A percentile compares a stretch with the other conserved stretches of the same genome.
These are phyloP conservation scores for Arbutus unedo DNA, from an alignment of 148 eudicot genomes.

Conservation along the genomic window DNA sequence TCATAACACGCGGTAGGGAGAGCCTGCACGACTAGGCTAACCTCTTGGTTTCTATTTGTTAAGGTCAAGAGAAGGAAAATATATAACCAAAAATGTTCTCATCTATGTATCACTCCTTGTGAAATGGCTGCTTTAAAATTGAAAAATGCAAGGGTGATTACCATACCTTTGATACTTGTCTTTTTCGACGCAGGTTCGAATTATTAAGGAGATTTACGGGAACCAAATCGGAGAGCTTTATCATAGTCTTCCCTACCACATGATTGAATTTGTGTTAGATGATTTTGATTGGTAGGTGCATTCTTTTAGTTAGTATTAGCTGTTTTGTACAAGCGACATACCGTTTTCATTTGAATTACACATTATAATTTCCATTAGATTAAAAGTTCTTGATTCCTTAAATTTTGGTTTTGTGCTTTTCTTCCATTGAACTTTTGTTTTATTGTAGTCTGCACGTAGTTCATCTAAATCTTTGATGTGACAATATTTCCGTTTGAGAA, in stretches of 20 bases:
- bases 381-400: not conserved
- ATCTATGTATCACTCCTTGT: not conserved
- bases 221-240: slow-evolving; percentile 92
- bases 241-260: slow-evolving; percentile 87
- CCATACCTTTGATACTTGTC: not conserved
- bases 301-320: not conserved
- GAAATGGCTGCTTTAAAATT: not conserved
- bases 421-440: not conserved
- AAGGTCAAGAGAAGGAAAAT: not conserved
- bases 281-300: slow-evolving; percentile 72
- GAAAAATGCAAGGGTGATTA: not conserved
- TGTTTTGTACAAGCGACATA: not conserved
- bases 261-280: slow-evolving; percentile 82
- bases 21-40: not conserved
- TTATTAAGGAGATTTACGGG: slow-evolving; percentile 82
- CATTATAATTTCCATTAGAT: not conserved
- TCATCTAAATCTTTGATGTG: not conserved
- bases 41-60: not conserved
- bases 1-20: not conserved
- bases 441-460: not conserved
- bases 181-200: slow-evolving; percentile 66
- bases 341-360: not conserved
- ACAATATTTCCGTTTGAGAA: not conserved
- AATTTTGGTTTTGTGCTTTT: not conserved
- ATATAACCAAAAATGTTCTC: not conserved